These are phyloP conservation scores for Dipodascopsis tothii DNA, from an alignment of 805 yeast genomes.

Conservation along the genomic window DNA sequence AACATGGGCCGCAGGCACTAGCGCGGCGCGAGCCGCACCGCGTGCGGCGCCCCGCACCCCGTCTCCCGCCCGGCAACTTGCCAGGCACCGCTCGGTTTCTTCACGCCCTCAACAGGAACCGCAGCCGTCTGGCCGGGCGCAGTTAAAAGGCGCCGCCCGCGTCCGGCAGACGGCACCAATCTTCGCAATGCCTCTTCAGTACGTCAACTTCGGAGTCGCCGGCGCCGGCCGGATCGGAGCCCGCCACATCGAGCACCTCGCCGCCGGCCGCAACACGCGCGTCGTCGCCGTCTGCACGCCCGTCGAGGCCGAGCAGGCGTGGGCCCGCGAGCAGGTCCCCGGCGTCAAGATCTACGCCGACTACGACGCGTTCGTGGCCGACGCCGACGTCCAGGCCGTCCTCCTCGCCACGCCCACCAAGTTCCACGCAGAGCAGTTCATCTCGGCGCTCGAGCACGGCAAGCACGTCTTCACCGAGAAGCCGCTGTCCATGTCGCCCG, in stretches of 20 bases:
- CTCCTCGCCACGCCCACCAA: constrained; percentile 17
- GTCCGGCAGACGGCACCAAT: too few relatives aligned
- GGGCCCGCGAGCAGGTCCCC: constrained; percentile 7
- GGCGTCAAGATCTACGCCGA: constrained; percentile 7
- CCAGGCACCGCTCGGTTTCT: too few relatives aligned
- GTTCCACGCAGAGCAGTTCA: constrained; percentile 17
- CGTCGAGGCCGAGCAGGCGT: constrained; percentile 9
- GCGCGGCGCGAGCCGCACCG: too few relatives aligned
- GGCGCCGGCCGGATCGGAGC: constrained; percentile 22
- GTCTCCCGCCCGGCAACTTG: too few relatives aligned
- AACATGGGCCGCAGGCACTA: too few relatives aligned
- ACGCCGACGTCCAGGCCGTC: constrained; percentile 17
- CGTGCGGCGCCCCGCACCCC: too few relatives aligned
- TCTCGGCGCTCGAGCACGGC: constrained; percentile 16
- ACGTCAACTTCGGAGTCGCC: constrained; percentile 10
- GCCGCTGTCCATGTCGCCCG: constrained; percentile 12
- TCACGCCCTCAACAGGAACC: too few relatives aligned
- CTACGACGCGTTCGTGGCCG: constrained; percentile 15
- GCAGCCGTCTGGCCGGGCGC: too few relatives aligned
- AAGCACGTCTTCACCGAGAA: constrained; percentile 23
- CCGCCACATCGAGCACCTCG: constrained; percentile 14
- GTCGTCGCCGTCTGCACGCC: constrained; percentile 16
- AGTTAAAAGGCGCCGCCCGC: too few relatives aligned
- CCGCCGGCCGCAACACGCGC: constrained; percentile 3
- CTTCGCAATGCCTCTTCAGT: too few relatives aligned